Evolutionary conservation across 257 asterid species (phyloP), one percentile per base, ranked within the genome.

Genomic region (Thymus mandschuricus): DNA sequence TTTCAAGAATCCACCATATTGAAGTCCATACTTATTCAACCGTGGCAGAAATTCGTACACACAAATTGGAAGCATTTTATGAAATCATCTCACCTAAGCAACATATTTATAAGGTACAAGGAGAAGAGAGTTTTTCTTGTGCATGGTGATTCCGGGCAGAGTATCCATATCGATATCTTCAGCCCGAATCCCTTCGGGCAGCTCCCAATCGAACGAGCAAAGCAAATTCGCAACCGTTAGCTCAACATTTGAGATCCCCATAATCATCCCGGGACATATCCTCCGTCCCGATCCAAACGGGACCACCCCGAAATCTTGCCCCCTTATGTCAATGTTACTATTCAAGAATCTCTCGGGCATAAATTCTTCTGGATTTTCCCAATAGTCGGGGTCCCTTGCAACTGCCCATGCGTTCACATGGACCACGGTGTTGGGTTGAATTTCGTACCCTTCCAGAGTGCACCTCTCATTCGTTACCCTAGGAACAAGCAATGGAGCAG

Each of bases 221-320:
- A 60, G 48, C 1, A 60, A 29, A 35, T 60, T 60, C n/a, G 48
- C 65, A 34, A n/a, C 3, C 35, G 48, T 8, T 3, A 60, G 65
- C 65, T 60, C 65, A 29, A 60, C 65, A 13, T 13, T 60, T 13
- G 48, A 29, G 0, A 60, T 29, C 7, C 65, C 65, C 65, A 60
- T 60, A 2, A 1, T 2, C 4, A 60, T 60, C 11, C 65, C 65
- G 31, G 65, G 65, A 12, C 65, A 60, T 0, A 60, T 60, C 34
- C 65, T 60, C 7, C 46, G 65, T 1, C 65, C 65, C 46, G 65
- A 60, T 13, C 65, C 65, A 7, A 60, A 60, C 0, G 65, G 65
- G 6, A 60, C 2, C 10, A n/a, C 2, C 10, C 28, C 65, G 8
- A 34, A 60, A n/a, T 60, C 65, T 6, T 34, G 65, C 6, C 65